Evolutionary conservation across 2,329 filamentous ascomycete species (phyloP).

Genomic region (Colletotrichum godetiae): DNA sequence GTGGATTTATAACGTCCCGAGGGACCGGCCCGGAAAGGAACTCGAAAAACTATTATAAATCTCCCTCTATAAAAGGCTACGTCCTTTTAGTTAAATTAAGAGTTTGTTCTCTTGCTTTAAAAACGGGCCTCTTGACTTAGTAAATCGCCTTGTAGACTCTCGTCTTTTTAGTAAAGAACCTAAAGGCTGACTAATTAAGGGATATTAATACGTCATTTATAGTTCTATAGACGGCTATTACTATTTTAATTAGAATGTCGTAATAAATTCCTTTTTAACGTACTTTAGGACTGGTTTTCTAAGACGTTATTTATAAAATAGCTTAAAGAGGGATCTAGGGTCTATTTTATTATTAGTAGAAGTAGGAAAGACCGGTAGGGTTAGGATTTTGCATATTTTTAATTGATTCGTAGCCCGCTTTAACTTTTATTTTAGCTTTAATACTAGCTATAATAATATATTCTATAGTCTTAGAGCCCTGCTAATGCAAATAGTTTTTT

Average conservation of each 20-base stretch:
- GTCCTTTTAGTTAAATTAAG: slow-evolving; percentile 1
- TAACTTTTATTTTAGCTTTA: background rate
- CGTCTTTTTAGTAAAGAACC: background rate
- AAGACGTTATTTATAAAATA: background rate
- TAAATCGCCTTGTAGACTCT: background rate
- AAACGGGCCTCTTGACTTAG: background rate
- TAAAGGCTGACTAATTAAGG: background rate
- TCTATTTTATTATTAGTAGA: background rate
- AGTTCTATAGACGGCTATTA: background rate
- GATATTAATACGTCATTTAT: background rate
- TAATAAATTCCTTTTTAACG: background rate
- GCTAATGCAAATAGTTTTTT: background rate
- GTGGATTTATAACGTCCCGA: background rate
- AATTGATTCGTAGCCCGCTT: background rate
- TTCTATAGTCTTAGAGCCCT: background rate
- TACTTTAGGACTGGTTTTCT: background rate
- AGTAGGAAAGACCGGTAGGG: background rate
- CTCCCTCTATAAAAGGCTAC: background rate
- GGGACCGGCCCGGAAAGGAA: background rate
- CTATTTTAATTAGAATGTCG: background rate
- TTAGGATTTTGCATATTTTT: background rate
- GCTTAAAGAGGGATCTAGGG: background rate
- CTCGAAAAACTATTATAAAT: background rate
- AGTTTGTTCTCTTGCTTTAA: background rate
- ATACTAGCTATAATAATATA: background rate